Evolutionary conservation across 495 filamentous ascomycete genomes (phyloP).

Genomic region (Tetracladium setigerum): DNA sequence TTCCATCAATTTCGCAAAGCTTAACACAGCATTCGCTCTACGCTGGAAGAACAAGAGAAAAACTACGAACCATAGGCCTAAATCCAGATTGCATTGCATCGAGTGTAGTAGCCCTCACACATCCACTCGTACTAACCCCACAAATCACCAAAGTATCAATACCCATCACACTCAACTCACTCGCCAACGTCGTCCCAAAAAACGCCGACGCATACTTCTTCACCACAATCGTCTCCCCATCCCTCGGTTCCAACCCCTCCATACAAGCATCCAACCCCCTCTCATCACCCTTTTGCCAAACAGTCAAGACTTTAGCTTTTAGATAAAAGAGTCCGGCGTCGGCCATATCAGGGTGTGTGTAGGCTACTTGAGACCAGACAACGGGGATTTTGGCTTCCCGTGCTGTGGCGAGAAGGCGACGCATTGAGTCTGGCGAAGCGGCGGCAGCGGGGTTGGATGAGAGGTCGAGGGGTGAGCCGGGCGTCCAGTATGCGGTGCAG

Average conservation of each 20-base stretch:
- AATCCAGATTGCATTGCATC: slow-evolving; percentile 30
- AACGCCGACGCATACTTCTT: slow-evolving; percentile 31
- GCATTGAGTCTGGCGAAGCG: slow-evolving; percentile 23
- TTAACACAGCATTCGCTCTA: not conserved
- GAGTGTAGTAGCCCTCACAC: slow-evolving; percentile 27
- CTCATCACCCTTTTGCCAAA: slow-evolving; percentile 29
- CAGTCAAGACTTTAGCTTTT: slow-evolving; percentile 24
- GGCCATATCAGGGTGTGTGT: slow-evolving; percentile 23
- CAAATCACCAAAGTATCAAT: slow-evolving; percentile 31
- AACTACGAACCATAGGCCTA: slow-evolving; percentile 25
- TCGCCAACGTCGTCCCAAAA: slow-evolving; percentile 30
- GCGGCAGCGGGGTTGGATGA: slow-evolving; percentile 21
- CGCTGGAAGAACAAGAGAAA: not conserved
- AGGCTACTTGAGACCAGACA: slow-evolving; percentile 27
- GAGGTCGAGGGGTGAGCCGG: slow-evolving; percentile 26
- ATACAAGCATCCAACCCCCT: slow-evolving; percentile 24
- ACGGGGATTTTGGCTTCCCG: slow-evolving; percentile 21
- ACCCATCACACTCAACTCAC: slow-evolving; percentile 20
- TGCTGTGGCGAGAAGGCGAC: slow-evolving; percentile 23
- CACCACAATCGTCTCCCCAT: slow-evolving; percentile 25
- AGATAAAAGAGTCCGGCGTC: slow-evolving; percentile 27
- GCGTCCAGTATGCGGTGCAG: slow-evolving; percentile 31
- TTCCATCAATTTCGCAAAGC: not conserved
- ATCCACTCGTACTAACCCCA: slow-evolving; percentile 31
- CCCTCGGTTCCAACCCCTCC: slow-evolving; percentile 22